Evolutionary conservation across 352 stramenopile species (phyloP).

Genomic region (Globisporangium cystogenes): DNA sequence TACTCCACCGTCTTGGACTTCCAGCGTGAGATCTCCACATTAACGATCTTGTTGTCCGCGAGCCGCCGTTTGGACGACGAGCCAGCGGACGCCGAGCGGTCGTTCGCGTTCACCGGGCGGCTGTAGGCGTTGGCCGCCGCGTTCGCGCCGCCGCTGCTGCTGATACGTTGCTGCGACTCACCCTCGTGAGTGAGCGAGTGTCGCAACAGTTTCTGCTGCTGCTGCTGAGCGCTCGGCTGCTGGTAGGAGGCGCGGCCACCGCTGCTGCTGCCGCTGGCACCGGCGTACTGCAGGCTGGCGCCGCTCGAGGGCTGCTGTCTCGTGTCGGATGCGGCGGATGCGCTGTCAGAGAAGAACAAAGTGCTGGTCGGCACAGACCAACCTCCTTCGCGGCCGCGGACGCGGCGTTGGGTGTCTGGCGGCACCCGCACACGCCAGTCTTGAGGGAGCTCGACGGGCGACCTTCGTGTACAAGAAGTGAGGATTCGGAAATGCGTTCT

Average conservation of each 20-base stretch:
- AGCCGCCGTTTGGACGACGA: constrained; percentile 4
- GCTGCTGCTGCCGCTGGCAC: constrained; percentile 4
- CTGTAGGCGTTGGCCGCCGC: background rate
- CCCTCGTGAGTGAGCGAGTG: constrained; percentile 52
- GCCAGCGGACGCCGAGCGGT: constrained; percentile 8
- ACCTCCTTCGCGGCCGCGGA: too few species aligned
- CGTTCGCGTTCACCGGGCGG: background rate
- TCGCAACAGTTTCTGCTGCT: constrained; percentile 24
- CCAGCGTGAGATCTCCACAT: constrained; percentile 72
- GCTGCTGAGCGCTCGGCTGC: constrained; percentile 14
- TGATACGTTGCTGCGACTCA: constrained; percentile 6
- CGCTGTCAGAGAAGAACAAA: constrained; percentile 6
- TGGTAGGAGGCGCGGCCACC: constrained; percentile 17
- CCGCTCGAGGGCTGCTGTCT: constrained; percentile 8
- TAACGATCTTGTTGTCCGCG: constrained; percentile 51
- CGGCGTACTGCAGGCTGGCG: constrained; percentile 3
- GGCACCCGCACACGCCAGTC: too few species aligned
- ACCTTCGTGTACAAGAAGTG: too few species aligned
- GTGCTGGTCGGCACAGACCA: too few species aligned
- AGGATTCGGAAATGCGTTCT: too few species aligned
- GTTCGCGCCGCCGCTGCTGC: background rate
- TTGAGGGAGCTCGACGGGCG: too few species aligned
- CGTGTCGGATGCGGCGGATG: constrained; percentile 2
- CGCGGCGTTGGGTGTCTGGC: too few species aligned
- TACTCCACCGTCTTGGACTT: constrained; percentile 48